A percentile compares a stretch with the other conserved stretches of the same genome.
Conservation (phyloP, 1,284 basidiomycete species). For the Paramarasmius palmivorus region DNA sequence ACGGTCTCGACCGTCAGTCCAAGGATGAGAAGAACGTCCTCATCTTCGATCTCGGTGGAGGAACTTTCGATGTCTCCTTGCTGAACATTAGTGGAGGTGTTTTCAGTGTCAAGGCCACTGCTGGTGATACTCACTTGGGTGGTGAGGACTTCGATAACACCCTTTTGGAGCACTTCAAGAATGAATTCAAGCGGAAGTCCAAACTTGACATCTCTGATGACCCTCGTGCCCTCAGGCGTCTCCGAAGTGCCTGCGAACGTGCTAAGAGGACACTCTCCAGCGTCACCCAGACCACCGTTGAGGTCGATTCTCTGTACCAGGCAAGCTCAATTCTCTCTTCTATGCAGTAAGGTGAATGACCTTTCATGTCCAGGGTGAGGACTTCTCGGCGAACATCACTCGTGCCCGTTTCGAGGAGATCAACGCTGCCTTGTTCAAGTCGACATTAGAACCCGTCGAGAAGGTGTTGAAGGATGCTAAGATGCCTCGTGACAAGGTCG, state of each 20-base stretch:
- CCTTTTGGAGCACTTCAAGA: conserved; percentile 96
- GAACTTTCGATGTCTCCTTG: conserved; percentile 98
- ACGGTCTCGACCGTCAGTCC: conserved; percentile 88
- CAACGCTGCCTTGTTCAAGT: conserved; percentile 93
- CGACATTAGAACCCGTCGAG: conserved; percentile 97
- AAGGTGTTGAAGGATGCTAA: conserved; percentile 99
- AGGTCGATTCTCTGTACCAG: conserved; percentile 98
- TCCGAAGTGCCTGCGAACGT: conserved; percentile 97
- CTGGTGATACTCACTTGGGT: conserved; percentile 98
- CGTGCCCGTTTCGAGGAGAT: conserved; percentile 99
- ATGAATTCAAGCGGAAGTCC: conserved; percentile 98
- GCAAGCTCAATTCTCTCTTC: conserved; percentile 39
- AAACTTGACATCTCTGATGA: conserved; percentile 97
- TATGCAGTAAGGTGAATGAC: conserved; percentile 2
- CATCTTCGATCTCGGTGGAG: conserved; percentile 99
- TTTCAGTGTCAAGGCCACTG: conserved; percentile 97
- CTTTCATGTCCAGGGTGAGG: conserved; percentile 61
- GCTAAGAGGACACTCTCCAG: conserved; percentile 98
- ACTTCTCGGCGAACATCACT: conserved; percentile 96
- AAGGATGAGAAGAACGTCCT: conserved; percentile 97
- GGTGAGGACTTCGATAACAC: conserved; percentile 99
- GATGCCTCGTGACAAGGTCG: conserved; percentile 95
- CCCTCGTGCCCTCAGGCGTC: conserved; percentile 92
- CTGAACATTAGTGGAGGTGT: conserved; percentile 96
- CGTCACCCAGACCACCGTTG: conserved; percentile 97